Evolutionary conservation across 495 filamentous ascomycete species (phyloP).

Genomic region (Neurospora sp.): DNA sequence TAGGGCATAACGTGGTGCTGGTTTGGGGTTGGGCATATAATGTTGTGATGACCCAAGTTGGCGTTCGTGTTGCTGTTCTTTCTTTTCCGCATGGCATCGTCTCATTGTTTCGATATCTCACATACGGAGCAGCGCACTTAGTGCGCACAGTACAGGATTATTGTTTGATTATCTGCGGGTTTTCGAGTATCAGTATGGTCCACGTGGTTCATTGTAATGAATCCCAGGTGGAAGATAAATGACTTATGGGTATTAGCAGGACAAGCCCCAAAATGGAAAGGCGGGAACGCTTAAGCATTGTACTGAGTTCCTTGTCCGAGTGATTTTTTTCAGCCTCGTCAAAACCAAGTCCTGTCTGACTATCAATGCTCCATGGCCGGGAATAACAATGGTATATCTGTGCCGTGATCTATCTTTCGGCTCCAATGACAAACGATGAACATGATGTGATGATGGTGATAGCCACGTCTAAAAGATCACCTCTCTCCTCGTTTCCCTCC

Average conservation of each 20-base stretch:
- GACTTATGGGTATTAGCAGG: neutral
- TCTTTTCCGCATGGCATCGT: neutral
- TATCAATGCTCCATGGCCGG: neutral
- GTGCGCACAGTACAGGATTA: neutral
- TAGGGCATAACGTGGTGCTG: neutral
- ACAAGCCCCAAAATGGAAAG: neutral
- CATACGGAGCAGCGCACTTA: neutral
- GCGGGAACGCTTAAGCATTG: neutral
- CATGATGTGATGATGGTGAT: neutral
- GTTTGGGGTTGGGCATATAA: neutral
- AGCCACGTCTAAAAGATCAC: neutral
- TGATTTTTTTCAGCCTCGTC: neutral
- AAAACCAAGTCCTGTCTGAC: neutral
- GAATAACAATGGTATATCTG: neutral
- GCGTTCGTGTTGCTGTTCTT: neutral
- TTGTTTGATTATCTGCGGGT: neutral
- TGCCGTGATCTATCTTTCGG: neutral
- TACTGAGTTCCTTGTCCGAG: neutral
- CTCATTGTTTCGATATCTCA: neutral
- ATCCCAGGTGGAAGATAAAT: neutral
- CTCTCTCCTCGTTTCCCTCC: neutral
- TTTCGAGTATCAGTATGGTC: neutral
- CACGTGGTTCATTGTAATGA: neutral
- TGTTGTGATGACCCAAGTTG: neutral
- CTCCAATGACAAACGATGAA: neutral